These are phyloP conservation scores for Marsdenia floribunda DNA, from an alignment of 257 asterid species.

Conservation along the genomic window DNA sequence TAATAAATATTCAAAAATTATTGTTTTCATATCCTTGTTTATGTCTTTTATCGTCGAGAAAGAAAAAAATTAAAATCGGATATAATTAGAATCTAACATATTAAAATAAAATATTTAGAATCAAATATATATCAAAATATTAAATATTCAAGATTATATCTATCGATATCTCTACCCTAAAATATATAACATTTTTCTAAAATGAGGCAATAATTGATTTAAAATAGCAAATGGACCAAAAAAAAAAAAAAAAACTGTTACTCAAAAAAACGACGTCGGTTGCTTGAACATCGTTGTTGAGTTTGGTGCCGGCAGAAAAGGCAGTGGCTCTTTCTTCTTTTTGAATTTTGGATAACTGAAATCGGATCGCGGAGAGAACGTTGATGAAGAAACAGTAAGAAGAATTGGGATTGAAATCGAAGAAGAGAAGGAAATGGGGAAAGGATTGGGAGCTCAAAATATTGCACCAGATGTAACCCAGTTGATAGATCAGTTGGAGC, in stretches of 20 bases:
- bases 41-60: too few relatives aligned
- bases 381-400: neutral
- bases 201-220: too few relatives aligned
- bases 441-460: slow-evolving; percentile 44
- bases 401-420: neutral
- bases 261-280: neutral
- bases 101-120: too few relatives aligned
- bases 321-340: neutral
- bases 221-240: neutral
- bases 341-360: slow-evolving; percentile 2
- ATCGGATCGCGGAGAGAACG: too few relatives aligned
- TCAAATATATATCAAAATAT: too few relatives aligned
- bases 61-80: too few relatives aligned
- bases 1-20: too few relatives aligned
- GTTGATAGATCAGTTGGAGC: slow-evolving; percentile 86
- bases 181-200: too few relatives aligned
- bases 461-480: slow-evolving; percentile 68
- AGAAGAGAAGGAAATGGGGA: slow-evolving; percentile 20
- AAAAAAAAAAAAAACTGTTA: neutral
- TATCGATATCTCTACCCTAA: too few relatives aligned
- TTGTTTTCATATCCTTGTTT: too few relatives aligned
- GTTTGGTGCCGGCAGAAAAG: slow-evolving; percentile 5
- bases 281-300: neutral
- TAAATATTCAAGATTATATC: too few relatives aligned
- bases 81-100: too few relatives aligned